A percentile compares a stretch with the other conserved stretches of the same genome.
Conservation (phyloP, 1,284 basidiomycete species). For the Phenoliferia sp. region DNA sequence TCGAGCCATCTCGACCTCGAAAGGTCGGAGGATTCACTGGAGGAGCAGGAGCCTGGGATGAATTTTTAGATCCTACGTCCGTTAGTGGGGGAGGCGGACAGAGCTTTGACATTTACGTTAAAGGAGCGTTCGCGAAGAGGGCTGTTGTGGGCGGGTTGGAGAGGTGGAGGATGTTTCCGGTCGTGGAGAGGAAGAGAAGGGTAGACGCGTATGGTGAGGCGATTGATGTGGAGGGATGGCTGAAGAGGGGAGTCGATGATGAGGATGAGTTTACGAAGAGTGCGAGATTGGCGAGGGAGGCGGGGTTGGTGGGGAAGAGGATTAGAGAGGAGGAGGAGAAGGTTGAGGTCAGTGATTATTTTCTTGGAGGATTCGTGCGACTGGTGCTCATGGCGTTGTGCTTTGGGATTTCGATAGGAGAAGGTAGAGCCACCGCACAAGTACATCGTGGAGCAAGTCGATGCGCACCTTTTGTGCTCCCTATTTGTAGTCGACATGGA, state of each 20-base stretch:
- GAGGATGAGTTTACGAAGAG: conserved; percentile 40
- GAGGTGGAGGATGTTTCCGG: conserved; percentile 95
- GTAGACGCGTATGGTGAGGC: conserved; percentile 96
- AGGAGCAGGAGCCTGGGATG: conserved; percentile 37
- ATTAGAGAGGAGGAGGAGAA: conserved; percentile 68
- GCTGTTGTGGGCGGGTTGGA: conserved; percentile 67
- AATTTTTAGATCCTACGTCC: conserved; percentile 32
- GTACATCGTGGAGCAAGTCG: conserved; percentile 68
- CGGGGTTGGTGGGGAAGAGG: conserved; percentile 21
- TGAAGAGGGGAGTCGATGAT: conserved; percentile 71
- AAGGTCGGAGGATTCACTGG: conserved; percentile 26
- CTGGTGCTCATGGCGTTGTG: neutral
- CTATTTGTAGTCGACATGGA: conserved; percentile 91
- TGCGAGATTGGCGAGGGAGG: neutral
- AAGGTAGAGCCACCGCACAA: conserved; percentile 80
- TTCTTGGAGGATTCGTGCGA: neutral
- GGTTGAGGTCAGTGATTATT: conserved; percentile 45
- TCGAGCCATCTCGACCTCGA: conserved; percentile 43
- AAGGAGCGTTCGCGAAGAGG: conserved; percentile 64
- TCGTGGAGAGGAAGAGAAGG: conserved; percentile 82
- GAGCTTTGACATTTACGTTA: conserved; percentile 93
- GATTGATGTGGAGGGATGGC: conserved; percentile 88
- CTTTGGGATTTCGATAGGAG: neutral
- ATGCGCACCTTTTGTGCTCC: conserved; percentile 74
- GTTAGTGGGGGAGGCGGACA: conserved; percentile 47